A percentile compares a stretch with the other conserved stretches of the same genome.
Evolutionary conservation across 2,329 filamentous ascomycete genomes (phyloP).

Genomic region (Sordariomycetes sp.): DNA sequence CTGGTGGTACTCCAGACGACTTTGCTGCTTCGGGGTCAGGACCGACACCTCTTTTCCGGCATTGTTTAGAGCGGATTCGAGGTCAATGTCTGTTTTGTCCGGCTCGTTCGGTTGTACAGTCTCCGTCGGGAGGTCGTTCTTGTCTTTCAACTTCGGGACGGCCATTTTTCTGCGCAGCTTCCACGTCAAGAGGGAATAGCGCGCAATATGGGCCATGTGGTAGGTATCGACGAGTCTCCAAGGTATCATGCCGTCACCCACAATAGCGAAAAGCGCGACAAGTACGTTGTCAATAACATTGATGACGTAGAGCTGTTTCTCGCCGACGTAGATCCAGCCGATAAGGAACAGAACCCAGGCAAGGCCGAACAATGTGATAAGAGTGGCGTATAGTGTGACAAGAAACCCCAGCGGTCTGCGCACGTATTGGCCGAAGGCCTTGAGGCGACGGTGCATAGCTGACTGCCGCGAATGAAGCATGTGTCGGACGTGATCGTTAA

Average conservation of each 20-base stretch:
- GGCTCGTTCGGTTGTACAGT: background rate
- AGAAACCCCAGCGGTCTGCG: conserved; percentile 66
- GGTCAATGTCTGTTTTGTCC: background rate
- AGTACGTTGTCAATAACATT: conserved; percentile 60
- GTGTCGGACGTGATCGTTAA: conserved; percentile 79
- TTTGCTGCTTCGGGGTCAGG: conserved; percentile 52
- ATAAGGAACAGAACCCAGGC: conserved; percentile 89
- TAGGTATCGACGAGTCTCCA: conserved; percentile 76
- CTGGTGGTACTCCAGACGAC: conserved; percentile 61
- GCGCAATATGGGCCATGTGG: conserved; percentile 72
- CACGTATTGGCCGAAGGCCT: conserved; percentile 71
- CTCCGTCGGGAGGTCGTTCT: background rate
- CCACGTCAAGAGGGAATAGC: conserved; percentile 34
- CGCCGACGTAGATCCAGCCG: conserved; percentile 75
- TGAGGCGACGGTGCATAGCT: conserved; percentile 66
- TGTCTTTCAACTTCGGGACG: background rate
- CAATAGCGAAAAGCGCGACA: conserved; percentile 56
- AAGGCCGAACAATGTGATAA: conserved; percentile 75
- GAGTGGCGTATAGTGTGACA: conserved; percentile 68
- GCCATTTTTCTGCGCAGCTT: conserved; percentile 30
- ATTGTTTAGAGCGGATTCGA: background rate
- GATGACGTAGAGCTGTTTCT: conserved; percentile 54
- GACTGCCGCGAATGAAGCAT: conserved; percentile 74
- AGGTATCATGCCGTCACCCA: conserved; percentile 58
- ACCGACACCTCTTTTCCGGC: conserved; percentile 41